Evolutionary conservation across 768 basidiomycete species (phyloP), one percentile per base, ranked within the genome.

Genomic region (Mycena maculata): DNA sequence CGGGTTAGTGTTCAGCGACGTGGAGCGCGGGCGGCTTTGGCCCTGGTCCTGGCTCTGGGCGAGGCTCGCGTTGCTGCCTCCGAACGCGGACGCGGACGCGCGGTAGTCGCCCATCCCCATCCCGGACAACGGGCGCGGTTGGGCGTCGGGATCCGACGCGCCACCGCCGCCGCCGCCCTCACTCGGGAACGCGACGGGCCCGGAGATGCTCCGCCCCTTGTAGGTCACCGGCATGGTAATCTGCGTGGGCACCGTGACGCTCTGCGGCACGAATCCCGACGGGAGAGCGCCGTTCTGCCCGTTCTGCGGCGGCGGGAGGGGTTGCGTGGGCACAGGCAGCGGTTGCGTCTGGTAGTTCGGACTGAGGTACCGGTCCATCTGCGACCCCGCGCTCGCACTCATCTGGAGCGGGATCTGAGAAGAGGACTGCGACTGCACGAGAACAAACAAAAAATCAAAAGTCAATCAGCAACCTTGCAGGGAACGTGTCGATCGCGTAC

Each of bases 221-320:
- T 56, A 57, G 15, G 58, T 60, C 23, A 67, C 58, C 2, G 69
- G 69, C 36, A 67, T 27, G 13, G 69, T 67, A 15, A 67, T 42
- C 53, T 71, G 33, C 2, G 52, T 61, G 1, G 65, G 61, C 3
- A 70, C 53, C 27, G 69, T 71, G 23, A 65, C 28, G 44, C 25
- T 52, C 42, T 71, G 69, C 1, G 69, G 65, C n/a, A 61, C 28
- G 42, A 71, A 71, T 3, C 69, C 69, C 2, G 55, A 23, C 31
- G 53, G 68, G 9, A 38, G 50, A 10, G n/a, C n/a, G n/a, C n/a
- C n/a, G n/a, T n/a, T n/a, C n/a, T n/a, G n/a, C n/a, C 23, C 22
- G 4, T 53, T 31, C 22, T 39, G 60, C 2, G 6, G 31, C 5
- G 22, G 16, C 25, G 39, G 31, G 15, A 36, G 33, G 13, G 22